Evolutionary conservation across 2,329 filamentous ascomycete genomes (phyloP).

Genomic region (Berkeleyomyces rouxiae): DNA sequence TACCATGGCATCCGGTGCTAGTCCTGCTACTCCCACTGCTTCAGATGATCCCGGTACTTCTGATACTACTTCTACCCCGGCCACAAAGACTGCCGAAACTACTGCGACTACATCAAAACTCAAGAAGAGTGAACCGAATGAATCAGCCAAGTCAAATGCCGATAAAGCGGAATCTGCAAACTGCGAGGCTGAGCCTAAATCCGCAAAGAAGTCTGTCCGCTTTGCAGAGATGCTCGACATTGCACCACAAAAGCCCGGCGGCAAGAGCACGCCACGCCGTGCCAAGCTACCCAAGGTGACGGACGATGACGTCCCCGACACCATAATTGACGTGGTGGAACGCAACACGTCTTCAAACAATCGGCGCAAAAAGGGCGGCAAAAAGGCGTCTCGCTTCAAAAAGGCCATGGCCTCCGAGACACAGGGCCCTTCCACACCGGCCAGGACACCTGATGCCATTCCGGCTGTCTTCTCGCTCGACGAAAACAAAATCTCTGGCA

Average conservation of each 20-base stretch:
- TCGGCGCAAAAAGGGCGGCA: slow-evolving; percentile 14
- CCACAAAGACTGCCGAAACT: background rate
- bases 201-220: slow-evolving; percentile 54
- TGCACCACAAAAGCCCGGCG: slow-evolving; percentile 26
- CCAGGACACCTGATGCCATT: slow-evolving; percentile 11
- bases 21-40: background rate
- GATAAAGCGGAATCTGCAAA: slow-evolving; percentile 7
- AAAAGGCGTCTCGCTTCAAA: slow-evolving; percentile 36
- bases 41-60: background rate
- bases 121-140: slow-evolving; percentile 18
- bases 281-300: slow-evolving; percentile 14
- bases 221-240: slow-evolving; percentile 64
- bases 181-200: slow-evolving; percentile 9
- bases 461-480: slow-evolving; percentile 6
- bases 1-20: slow-evolving; percentile 10
- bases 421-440: background rate
- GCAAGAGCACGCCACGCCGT: slow-evolving; percentile 5
- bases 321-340: slow-evolving; percentile 35
- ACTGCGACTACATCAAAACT: slow-evolving; percentile 16
- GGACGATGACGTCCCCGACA: slow-evolving; percentile 17
- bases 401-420: slow-evolving; percentile 20
- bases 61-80: background rate
- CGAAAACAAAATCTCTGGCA: slow-evolving; percentile 21
- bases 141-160: slow-evolving; percentile 12
- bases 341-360: slow-evolving; percentile 20